Percentiles rank a stretch among this genome's conserved stretches.
These are phyloP conservation scores for Sarocladium oryzae DNA, from an alignment of 2,329 filamentous ascomycete genomes.

Conservation along the genomic window DNA sequence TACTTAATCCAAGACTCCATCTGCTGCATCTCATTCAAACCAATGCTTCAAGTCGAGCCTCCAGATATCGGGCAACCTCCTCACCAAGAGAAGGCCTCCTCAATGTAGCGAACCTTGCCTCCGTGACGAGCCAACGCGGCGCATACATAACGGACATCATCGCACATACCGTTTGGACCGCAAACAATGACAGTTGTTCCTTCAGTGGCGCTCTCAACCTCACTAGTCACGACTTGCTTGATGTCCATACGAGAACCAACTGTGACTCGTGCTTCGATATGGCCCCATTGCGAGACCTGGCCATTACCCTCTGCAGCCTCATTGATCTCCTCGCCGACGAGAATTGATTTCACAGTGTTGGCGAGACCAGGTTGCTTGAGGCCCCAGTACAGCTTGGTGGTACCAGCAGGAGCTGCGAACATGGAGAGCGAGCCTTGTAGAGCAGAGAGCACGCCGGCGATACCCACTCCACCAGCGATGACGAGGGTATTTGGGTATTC, in stretches of 20 bases:
- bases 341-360: neutral
- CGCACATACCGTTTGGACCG: conserved; percentile 13
- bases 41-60: too few species aligned
- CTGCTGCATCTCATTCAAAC: too few species aligned
- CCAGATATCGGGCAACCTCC: too few species aligned
- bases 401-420: conserved; percentile 5
- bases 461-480: conserved; percentile 23
- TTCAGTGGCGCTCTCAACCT: conserved; percentile 6
- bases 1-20: too few species aligned
- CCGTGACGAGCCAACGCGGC: conserved; percentile 11
- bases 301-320: neutral
- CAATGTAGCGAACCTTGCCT: conserved; percentile 11
- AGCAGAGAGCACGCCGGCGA: conserved; percentile 18
- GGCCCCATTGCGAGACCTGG: conserved; percentile 7
- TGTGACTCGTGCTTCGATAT: conserved; percentile 12
- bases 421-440: neutral
- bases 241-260: conserved; percentile 4
- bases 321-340: neutral
- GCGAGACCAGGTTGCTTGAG: conserved; percentile 2
- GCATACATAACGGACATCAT: conserved; percentile 13
- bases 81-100: conserved; percentile 11
- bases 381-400: conserved; percentile 14
- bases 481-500: conserved; percentile 19
- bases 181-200: conserved; percentile 13
- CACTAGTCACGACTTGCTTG: conserved; percentile 3